Base-by-base conservation (phyloP, 345 rosid genomes). In the Gossypium longicalyx region DNA sequence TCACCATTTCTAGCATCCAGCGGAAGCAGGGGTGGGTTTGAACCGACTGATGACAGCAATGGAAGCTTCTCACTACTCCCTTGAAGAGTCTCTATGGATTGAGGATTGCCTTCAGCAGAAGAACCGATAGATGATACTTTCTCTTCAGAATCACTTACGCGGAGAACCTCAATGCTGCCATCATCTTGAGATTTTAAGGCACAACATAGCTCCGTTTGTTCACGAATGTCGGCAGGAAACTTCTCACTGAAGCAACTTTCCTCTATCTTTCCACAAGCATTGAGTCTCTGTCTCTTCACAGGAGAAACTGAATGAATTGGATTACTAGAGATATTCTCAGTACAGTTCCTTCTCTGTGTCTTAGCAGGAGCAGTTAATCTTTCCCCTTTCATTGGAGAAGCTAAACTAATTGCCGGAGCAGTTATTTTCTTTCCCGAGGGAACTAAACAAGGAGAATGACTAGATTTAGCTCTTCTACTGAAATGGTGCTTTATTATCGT, bases 301-400 rank as follows among this genome's bases (percentile, higher is more conserved):
- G 73, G 75, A 64, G 88, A 88, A 45, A 82, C 87, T 61, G 75
- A 78, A 77, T 77, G 75, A 71, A 70, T 79, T 52, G 85, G 77
- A 70, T 79, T 77, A 5, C 70, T 70, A 58, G 80, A 68, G 72
- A 25, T 68, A 25, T 74, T 82, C 71, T 82, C 82, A 45, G 67
- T 67, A 47, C 70, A 75, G 38, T 73, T 66, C 54, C 57, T 79
- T 34, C 65, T 71, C 59, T 87, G 91, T 67, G 79, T 53, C 78
- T 51, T 86, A 23, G 81, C 79, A 80, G 87, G 86, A 74, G 87
- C 82, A 64, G 84, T 82, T 77, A 88, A 84, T 74, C 88, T 85
- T 65, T 84, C 74, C 19, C 82, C 84, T 82, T 91, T 87, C 76
- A 65, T 49, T 12, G 69, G 74, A 60, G 87, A 16, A 49, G 58